A percentile compares a stretch with the other conserved stretches of the same genome.
These are phyloP conservation scores for Alternaria novae-zelandiae DNA, from an alignment of 2,329 filamentous ascomycete genomes.

Conservation along the genomic window DNA sequence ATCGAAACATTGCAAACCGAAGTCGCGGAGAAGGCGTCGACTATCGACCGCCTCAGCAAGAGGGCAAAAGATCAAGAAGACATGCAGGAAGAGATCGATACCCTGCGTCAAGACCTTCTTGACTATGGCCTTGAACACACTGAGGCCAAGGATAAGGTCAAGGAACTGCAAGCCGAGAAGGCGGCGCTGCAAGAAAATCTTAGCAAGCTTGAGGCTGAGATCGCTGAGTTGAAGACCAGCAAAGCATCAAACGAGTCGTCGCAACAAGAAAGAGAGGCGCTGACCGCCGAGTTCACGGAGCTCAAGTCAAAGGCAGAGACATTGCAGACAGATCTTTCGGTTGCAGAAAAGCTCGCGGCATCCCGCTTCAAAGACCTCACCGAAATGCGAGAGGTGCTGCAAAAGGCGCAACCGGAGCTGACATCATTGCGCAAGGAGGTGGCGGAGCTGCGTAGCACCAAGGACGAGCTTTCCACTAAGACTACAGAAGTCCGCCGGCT, in stretches of 20 bases:
- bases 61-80: constrained; percentile 79
- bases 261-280: constrained; percentile 60
- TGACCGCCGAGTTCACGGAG: constrained; percentile 71
- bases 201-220: constrained; percentile 72
- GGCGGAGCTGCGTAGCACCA: constrained; percentile 72
- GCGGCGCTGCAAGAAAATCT: constrained; percentile 68
- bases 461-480: constrained; percentile 73
- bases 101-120: constrained; percentile 78
- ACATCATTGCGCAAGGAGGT: constrained; percentile 79
- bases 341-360: constrained; percentile 84
- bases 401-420: constrained; percentile 87
- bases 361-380: constrained; percentile 86
- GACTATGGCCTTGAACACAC: constrained; percentile 84
- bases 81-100: constrained; percentile 84
- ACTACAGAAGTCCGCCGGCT: constrained; percentile 72
- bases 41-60: constrained; percentile 73
- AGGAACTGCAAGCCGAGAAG: constrained; percentile 75
- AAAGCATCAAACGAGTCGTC: constrained; percentile 56
- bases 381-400: constrained; percentile 77
- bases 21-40: constrained; percentile 64
- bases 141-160: constrained; percentile 76
- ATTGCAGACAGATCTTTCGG: constrained; percentile 82
- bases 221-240: constrained; percentile 62
- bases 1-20: constrained; percentile 44
- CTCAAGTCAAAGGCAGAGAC: constrained; percentile 72